These are phyloP conservation scores for Gnomoniopsis smithogilvyi DNA, from an alignment of 2,329 filamentous ascomycete genomes.

Conservation along the genomic window DNA sequence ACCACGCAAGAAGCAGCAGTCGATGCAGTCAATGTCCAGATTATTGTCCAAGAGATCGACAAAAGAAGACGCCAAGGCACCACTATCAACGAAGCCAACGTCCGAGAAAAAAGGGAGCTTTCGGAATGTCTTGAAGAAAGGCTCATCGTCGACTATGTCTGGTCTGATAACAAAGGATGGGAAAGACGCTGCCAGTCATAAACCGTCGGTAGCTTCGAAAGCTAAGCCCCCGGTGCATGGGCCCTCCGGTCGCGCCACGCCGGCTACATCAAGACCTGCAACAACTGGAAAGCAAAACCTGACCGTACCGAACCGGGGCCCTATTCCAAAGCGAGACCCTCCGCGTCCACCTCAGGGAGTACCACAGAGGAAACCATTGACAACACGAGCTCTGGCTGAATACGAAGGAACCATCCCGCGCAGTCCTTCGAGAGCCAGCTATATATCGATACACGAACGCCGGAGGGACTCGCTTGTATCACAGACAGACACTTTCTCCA, in stretches of 20 bases:
- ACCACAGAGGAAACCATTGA: constrained; percentile 32
- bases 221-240: background rate
- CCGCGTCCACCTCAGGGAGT: constrained; percentile 34
- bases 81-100: constrained; percentile 18
- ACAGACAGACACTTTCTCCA: constrained; percentile 52
- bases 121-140: constrained; percentile 50
- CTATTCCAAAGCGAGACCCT: constrained; percentile 30
- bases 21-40: constrained; percentile 24
- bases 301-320: constrained; percentile 29
- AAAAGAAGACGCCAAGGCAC: constrained; percentile 20
- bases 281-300: constrained; percentile 22
- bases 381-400: constrained; percentile 34
- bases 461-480: constrained; percentile 54
- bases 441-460: constrained; percentile 48
- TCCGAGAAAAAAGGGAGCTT: constrained; percentile 45
- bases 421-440: constrained; percentile 44
- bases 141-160: constrained; percentile 42
- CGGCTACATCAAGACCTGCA: constrained; percentile 19
- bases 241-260: constrained; percentile 2
- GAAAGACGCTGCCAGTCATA: constrained; percentile 21
- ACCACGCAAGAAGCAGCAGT: constrained; percentile 21
- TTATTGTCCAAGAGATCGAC: constrained; percentile 26
- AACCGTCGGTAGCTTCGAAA: constrained; percentile 18
- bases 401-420: constrained; percentile 28
- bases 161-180: constrained; percentile 43